Conservation (phyloP, 352 stramenopile genomes). For the Aphanomyces euteiches region DNA sequence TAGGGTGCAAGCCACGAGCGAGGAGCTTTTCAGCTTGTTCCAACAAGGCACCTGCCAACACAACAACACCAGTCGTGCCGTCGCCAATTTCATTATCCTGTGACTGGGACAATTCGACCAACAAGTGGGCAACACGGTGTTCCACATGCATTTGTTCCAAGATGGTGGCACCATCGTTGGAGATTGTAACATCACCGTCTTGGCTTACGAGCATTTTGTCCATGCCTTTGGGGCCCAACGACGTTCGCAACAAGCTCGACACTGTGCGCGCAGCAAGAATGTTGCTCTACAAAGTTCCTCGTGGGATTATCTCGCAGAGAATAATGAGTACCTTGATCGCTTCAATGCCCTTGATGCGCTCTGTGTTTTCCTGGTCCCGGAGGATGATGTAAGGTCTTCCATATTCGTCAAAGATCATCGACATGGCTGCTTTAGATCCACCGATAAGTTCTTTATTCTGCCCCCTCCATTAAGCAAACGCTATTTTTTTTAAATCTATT, state of each 20-base stretch:
- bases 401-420: slow-evolving; percentile 98
- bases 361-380: slow-evolving; percentile 97
- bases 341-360: slow-evolving; percentile 97
- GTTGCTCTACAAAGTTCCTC: slow-evolving; percentile 85
- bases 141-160: slow-evolving; percentile 99
- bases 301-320: slow-evolving; percentile 13
- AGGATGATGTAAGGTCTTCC: slow-evolving; percentile 99
- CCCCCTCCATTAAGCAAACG: neutral
- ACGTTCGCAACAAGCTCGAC: slow-evolving; percentile 96
- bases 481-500: neutral
- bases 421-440: slow-evolving; percentile 55
- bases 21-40: slow-evolving; percentile 98
- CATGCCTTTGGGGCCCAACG: slow-evolving; percentile 94
- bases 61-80: slow-evolving; percentile 99
- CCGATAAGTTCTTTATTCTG: slow-evolving; percentile 14
- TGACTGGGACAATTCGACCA: slow-evolving; percentile 98
- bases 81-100: slow-evolving; percentile 99
- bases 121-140: slow-evolving; percentile 96
- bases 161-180: slow-evolving; percentile 99
- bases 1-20: slow-evolving; percentile 95
- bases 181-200: slow-evolving; percentile 99
- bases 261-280: slow-evolving; percentile 97
- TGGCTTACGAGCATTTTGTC: slow-evolving; percentile 99
- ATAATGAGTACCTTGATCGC: slow-evolving; percentile 88
- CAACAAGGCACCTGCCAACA: slow-evolving; percentile 96